Evolutionary conservation across 306 rosid genomes (phyloP).

Genomic region (Prunus fruticosa): DNA sequence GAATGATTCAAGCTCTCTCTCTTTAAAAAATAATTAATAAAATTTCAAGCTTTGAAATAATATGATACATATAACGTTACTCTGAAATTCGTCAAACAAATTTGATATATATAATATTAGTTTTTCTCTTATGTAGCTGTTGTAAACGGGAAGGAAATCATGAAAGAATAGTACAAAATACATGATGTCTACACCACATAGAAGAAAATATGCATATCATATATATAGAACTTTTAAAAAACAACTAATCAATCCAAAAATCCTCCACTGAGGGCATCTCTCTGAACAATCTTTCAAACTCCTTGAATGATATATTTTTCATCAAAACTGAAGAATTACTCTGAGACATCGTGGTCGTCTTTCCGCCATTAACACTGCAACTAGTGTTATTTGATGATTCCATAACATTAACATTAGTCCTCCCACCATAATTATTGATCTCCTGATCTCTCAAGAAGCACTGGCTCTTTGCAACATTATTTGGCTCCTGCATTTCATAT

Average conservation of each 20-base stretch:
- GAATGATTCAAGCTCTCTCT: background rate
- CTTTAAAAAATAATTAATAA: background rate
- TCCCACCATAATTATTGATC: background rate
- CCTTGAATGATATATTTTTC: conserved; percentile 59
- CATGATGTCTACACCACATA: background rate
- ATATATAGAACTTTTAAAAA: background rate
- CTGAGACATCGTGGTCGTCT: background rate
- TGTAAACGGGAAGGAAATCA: too few relatives aligned
- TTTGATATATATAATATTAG: too few relatives aligned
- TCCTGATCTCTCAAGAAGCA: background rate
- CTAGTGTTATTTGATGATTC: background rate
- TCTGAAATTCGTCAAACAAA: too few relatives aligned
- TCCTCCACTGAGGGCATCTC: conserved; percentile 58
- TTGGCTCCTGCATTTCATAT: background rate
- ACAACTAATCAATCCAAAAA: conserved; percentile 8
- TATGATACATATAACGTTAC: too few relatives aligned
- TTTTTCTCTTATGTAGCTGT: too few relatives aligned
- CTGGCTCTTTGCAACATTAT: background rate
- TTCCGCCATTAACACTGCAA: background rate
- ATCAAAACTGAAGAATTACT: conserved; percentile 23
- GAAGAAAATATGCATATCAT: background rate
- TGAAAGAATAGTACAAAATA: too few relatives aligned
- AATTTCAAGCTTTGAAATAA: too few relatives aligned
- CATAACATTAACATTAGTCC: background rate
- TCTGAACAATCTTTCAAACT: conserved; percentile 51